phyloP scores from a whole-genome alignment of 2,329 filamentous ascomycete species.

The Akanthomyces uredinophilus region DNA sequence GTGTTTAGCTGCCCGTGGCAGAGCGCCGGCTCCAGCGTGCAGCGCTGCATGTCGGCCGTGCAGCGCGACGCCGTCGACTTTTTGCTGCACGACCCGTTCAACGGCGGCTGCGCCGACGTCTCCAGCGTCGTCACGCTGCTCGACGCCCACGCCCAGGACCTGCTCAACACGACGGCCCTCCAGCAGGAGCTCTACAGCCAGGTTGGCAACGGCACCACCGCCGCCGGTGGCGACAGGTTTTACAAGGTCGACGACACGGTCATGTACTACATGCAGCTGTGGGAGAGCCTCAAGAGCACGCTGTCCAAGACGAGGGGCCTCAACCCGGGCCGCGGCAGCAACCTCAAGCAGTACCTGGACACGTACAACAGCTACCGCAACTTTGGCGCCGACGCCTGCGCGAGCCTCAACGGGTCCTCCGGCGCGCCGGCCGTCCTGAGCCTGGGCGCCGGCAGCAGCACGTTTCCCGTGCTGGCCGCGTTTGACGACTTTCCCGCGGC shows the following conservation, averaged over 20 bases:
- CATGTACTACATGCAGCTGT: conserved; percentile 25
- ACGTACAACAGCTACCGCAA: conserved; percentile 27
- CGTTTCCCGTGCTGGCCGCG: conserved; percentile 25
- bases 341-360: conserved; percentile 28
- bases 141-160: conserved; percentile 24
- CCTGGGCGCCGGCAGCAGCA: conserved; percentile 27
- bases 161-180: conserved; percentile 24
- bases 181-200: conserved; percentile 24
- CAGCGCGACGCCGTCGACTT: conserved; percentile 29
- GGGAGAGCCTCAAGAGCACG: conserved; percentile 27
- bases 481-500: conserved; percentile 26
- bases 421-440: conserved; percentile 30
- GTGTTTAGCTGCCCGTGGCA: conserved; percentile 34
- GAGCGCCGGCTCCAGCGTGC: conserved; percentile 24
- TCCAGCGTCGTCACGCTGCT: conserved; percentile 32
- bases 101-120: conserved; percentile 30
- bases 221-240: conserved; percentile 7
- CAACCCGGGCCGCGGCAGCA: conserved; percentile 19
- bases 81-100: conserved; percentile 31
- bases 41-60: conserved; percentile 29
- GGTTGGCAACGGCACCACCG: conserved; percentile 18
- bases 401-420: conserved; percentile 26
- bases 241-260: conserved; percentile 25
- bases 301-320: conserved; percentile 23
- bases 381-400: conserved; percentile 31